Evolutionary conservation across 306 rosid genomes (phyloP).

Genomic region (Fragaria vesca): DNA sequence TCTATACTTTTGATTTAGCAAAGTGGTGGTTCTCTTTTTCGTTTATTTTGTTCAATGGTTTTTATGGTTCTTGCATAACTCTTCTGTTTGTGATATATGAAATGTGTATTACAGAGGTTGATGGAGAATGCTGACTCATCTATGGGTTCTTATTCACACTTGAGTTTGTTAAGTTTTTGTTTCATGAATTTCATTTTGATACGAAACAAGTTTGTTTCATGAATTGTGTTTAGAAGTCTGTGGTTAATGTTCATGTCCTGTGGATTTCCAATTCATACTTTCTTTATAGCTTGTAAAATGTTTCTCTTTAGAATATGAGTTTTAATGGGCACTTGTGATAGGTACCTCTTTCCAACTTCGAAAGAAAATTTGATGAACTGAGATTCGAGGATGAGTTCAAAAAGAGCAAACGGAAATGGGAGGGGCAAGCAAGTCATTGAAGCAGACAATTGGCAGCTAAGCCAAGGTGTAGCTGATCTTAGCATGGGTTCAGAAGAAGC

Average conservation of each 20-base stretch:
- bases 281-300: neutral
- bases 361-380: neutral
- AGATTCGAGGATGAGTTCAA: slow-evolving; percentile 37
- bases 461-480: slow-evolving; percentile 42
- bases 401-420: slow-evolving; percentile 45
- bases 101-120: neutral
- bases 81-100: neutral
- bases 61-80: neutral
- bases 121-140: neutral
- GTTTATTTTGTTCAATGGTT: neutral
- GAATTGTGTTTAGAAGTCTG: neutral
- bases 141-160: neutral
- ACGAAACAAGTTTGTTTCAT: neutral
- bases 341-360: neutral
- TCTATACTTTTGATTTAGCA: neutral
- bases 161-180: neutral
- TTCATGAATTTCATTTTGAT: neutral
- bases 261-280: neutral
- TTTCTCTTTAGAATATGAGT: neutral
- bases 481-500: slow-evolving; percentile 35
- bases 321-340: neutral
- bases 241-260: neutral
- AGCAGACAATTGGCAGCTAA: slow-evolving; percentile 36
- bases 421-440: slow-evolving; percentile 35
- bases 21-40: neutral